Base-by-base conservation (phyloP, 2,329 filamentous ascomycete genomes). In the Calonectria leucothoes region DNA sequence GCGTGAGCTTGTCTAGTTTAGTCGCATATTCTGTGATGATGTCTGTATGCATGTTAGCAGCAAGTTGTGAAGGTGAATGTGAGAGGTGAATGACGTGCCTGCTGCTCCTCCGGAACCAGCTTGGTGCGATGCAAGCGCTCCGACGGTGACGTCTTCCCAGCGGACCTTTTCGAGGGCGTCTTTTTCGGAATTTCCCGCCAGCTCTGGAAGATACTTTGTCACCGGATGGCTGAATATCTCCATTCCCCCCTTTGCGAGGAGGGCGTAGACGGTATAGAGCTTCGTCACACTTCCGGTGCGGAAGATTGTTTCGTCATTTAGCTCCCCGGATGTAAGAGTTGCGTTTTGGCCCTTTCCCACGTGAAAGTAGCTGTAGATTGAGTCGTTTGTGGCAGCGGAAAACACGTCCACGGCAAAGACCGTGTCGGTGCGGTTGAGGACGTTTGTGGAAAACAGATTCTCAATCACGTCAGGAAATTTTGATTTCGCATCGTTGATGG, bases 331-430 rank as follows among this genome's bases (percentile, higher is more conserved):
- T 0, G 79, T 81, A 0, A 82, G 51, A 0, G 73, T 73, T 25
- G 65, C 51, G 0, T 81, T 51, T 1, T 74, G 69, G 0, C 65
- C 72, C 2, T 78, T 67, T 0, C 77, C 79, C 3, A 71, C 61
- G 27, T 81, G 77, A 7, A 57, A 75, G 39, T 80, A 76, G 25
- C 63, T 80, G 20, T 78, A 81, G 4, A 81, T 25, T 6, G 78
- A 81, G 2, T 63, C 45, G 6, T 81, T 81, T 0, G 80, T 81
- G 0, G 73, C 71, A 0, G 80, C 74, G 0, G 79, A 81, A 37
- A 81, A 81, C 27, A 81, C 80, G 14, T 81, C 80, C 1, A 81
- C 57, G 15, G 76, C 51, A 6, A 81, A 80, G 15, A 76, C 66
- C 0, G 74, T 65, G 17, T 78, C 72, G 3, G 76, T 77, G 2